These are phyloP conservation scores for Saccharomycopsis hybrid DNA, from an alignment of 1,139 yeast species.

Conservation along the genomic window DNA sequence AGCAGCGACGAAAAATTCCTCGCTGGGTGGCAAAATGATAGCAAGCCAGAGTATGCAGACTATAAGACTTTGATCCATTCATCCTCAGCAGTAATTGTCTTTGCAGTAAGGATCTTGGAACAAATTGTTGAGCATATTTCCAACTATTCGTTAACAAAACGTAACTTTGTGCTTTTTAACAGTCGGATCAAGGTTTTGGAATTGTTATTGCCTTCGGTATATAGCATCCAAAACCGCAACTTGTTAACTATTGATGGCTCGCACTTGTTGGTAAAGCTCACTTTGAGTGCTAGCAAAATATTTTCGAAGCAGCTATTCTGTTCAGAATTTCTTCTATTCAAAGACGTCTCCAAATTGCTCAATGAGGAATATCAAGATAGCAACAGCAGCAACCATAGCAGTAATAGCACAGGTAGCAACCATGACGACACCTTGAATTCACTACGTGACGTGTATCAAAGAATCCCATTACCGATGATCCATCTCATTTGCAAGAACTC, in stretches of 20 bases:
- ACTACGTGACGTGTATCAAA: constrained; percentile 1
- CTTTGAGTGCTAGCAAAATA: constrained; percentile 2
- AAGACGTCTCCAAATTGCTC: constrained; percentile 5
- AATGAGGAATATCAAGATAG: background rate
- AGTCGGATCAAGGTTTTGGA: constrained; percentile 3
- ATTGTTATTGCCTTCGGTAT: constrained; percentile 1
- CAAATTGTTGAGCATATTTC: constrained; percentile 8
- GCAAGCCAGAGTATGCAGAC: background rate
- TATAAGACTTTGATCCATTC: background rate
- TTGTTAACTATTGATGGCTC: constrained; percentile 4
- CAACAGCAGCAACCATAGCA: background rate
- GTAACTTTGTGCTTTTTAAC: constrained; percentile 7
- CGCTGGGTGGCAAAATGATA: background rate
- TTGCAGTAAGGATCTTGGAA: constrained; percentile 5
- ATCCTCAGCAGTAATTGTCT: background rate
- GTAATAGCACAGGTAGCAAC: no score
- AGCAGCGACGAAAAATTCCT: background rate
- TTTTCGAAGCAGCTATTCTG: constrained; percentile 9
- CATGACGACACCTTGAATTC: background rate
- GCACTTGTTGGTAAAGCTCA: background rate
- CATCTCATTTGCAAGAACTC: constrained; percentile 1
- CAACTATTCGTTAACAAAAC: constrained; percentile 8
- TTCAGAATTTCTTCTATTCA: constrained; percentile 10
- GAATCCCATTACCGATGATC: constrained; percentile 9
- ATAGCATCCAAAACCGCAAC: constrained; percentile 1